phyloP scores from a whole-genome alignment of 441 rosid genomes.

The Populus trichocarpa region DNA sequence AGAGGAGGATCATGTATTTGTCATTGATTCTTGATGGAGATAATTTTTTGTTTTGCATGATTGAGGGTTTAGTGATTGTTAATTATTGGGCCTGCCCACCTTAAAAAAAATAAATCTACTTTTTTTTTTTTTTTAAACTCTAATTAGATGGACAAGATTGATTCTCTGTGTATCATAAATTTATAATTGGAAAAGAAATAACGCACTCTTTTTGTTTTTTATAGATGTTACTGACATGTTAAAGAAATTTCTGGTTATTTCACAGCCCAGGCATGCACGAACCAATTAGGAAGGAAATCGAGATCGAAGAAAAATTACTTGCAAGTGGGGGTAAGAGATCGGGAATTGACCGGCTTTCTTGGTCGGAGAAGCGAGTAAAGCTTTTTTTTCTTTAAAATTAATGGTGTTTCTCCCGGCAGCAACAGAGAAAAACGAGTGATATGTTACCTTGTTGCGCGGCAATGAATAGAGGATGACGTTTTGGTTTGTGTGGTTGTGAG shows the following conservation, averaged over 20 bases:
- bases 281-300: not conserved
- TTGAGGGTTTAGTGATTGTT: constrained; percentile 15
- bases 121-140: not conserved
- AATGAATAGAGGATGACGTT: not conserved
- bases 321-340: not conserved
- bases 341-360: not conserved
- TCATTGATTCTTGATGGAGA: constrained; percentile 25
- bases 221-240: not conserved
- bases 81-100: constrained; percentile 1
- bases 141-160: not conserved
- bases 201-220: not conserved
- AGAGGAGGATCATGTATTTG: constrained; percentile 32
- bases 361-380: not conserved
- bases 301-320: not conserved
- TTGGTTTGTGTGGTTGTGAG: not conserved
- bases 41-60: constrained; percentile 18
- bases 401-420: not conserved
- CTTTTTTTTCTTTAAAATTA: not conserved
- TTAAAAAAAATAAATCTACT: not conserved
- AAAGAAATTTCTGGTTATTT: not conserved
- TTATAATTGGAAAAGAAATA: not conserved
- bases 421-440: not conserved
- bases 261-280: not conserved
- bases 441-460: not conserved
- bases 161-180: not conserved